A percentile compares a stretch with the other conserved stretches of the same genome.
Evolutionary conservation across 352 stramenopile species (phyloP).

Genomic region (Phytophthora agathidicida): DNA sequence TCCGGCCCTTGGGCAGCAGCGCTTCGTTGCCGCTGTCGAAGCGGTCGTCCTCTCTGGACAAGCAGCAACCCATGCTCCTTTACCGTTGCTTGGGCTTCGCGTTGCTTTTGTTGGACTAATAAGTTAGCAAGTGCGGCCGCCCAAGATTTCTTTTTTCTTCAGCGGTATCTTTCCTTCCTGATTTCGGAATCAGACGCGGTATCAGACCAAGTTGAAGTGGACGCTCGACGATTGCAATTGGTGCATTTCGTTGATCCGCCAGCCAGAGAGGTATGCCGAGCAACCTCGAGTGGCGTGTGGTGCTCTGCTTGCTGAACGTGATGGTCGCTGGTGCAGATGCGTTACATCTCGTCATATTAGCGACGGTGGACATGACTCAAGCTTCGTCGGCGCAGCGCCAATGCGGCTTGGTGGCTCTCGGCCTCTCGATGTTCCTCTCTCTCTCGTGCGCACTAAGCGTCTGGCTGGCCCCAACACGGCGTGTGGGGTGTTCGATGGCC

Average conservation of each 20-base stretch:
- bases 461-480: conserved; percentile 4
- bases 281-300: neutral
- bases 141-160: conserved; percentile 18
- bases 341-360: conserved; percentile 9
- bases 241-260: too few relatives aligned
- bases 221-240: conserved; percentile 9
- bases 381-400: neutral
- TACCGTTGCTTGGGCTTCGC: neutral
- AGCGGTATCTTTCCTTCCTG: conserved; percentile 11
- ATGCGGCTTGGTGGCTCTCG: neutral
- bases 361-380: neutral
- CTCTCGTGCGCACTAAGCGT: conserved; percentile 4
- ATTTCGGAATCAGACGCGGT: conserved; percentile 28
- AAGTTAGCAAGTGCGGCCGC: too few relatives aligned
- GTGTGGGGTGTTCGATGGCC: conserved; percentile 18
- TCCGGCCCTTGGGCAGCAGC: conserved; percentile 65
- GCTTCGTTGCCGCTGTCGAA: conserved; percentile 55
- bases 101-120: too few relatives aligned
- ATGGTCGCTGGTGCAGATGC: conserved; percentile 3
- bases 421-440: conserved; percentile 7
- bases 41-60: conserved; percentile 68
- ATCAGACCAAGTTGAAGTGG: conserved; percentile 19
- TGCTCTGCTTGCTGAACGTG: conserved; percentile 6
- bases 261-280: neutral
- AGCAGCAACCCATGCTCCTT: conserved; percentile 70